Conservation (phyloP, 2,329 filamentous ascomycete genomes). For the Claviceps fusiformis region DNA sequence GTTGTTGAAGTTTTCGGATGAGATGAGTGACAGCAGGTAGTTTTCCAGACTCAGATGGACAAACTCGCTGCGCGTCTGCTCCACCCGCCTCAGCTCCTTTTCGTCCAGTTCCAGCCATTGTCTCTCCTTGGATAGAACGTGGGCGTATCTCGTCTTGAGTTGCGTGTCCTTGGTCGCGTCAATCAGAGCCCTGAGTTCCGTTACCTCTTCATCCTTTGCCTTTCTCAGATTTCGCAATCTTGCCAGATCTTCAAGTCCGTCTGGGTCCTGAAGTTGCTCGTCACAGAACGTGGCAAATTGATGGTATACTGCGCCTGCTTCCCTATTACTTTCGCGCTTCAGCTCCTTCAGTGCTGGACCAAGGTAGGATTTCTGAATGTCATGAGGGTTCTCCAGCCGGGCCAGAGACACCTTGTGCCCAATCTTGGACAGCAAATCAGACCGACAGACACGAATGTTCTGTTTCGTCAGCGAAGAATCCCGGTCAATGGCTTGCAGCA, state of each 20-base stretch:
- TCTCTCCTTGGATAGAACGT: constrained; percentile 57
- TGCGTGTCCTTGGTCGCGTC: constrained; percentile 36
- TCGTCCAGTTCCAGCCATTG: constrained; percentile 86
- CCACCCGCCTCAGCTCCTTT: constrained; percentile 68
- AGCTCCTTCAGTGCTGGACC: constrained; percentile 73
- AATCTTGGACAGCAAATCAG: constrained; percentile 74
- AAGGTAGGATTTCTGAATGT: constrained; percentile 77
- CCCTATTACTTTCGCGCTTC: constrained; percentile 48
- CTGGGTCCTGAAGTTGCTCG: constrained; percentile 76
- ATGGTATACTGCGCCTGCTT: constrained; percentile 81
- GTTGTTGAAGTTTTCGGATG: constrained; percentile 79
- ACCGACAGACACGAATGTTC: constrained; percentile 55
- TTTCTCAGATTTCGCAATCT: constrained; percentile 68
- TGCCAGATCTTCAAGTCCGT: constrained; percentile 70
- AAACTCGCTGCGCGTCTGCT: constrained; percentile 65
- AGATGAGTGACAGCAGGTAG: constrained; percentile 71
- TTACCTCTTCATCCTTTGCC: constrained; percentile 68
- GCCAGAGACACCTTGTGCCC: constrained; percentile 84
- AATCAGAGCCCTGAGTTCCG: constrained; percentile 53
- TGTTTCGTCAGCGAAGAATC: constrained; percentile 51
- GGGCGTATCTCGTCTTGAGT: constrained; percentile 41
- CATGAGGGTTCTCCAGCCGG: constrained; percentile 77
- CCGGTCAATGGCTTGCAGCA: constrained; percentile 61
- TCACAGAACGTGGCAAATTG: constrained; percentile 95
- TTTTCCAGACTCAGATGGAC: constrained; percentile 85